Evolutionary conservation across 129 eudicot genomes (phyloP), one percentile per base, ranked within the genome.

Genomic region (Pulicaria dysenterica): DNA sequence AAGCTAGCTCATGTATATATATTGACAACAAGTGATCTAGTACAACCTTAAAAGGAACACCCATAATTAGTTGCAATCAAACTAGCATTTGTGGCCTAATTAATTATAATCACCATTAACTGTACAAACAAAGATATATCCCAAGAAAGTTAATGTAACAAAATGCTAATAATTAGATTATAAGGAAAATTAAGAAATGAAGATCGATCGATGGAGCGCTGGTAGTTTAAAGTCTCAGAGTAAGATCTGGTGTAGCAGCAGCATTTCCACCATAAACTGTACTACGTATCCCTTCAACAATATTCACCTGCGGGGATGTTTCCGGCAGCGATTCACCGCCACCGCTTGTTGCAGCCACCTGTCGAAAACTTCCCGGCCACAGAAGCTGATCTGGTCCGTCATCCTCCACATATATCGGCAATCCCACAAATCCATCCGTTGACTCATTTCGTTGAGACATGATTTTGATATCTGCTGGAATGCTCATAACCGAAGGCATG

Each of bases 311-410:
- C 47, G 16, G 45, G 13, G 73, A 51, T 42, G 56, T 44, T 42
- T 59, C 75, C 8, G 65, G 49, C 54, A 14, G 55, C 48, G 74
- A 60, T 59, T 55, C 77, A 47, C 58, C 64, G 40, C 4, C 51
- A 39, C 37, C 40, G 8, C 47, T 76, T 17, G 73, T 69, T 69
- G 72, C 76, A 37, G 75, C 58, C 44, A 81, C 80, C 53, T 78
- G 79, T 10, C 79, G 82, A 47, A 82, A 85, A 72, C 91, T 82
- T 39, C 91, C 91, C 0, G 91, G 87, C 91, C 91, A 85, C 37
- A 80, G 3, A n/a, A 82, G 15, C 48, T 60, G 81, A 47, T 82
- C 81, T 3, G 46, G 37, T 14, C 68, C 81, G 44, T 77, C 77
- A 54, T 80, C 73, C 54, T 82, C 79, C 61, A 82, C 43, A 49